Conservation (phyloP, 208 protist species). For the Acanthamoeba royreba region DNA sequence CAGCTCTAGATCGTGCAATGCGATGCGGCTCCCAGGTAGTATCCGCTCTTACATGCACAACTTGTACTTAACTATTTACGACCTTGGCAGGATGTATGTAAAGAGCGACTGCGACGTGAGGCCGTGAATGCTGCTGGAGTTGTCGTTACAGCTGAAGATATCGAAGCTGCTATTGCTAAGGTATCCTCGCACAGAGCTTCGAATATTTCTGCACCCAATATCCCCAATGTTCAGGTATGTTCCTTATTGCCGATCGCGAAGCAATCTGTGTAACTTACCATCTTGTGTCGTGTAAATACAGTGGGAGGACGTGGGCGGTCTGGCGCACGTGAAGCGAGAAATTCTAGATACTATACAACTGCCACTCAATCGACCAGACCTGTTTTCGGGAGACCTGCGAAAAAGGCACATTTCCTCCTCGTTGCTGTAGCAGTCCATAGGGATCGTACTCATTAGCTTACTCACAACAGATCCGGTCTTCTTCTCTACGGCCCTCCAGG, state of each 20-base stretch:
- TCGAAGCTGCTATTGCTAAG: constrained; percentile 45
- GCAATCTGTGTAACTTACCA: no score
- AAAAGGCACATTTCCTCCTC: constrained; percentile 13
- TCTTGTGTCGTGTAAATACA: constrained; percentile 60
- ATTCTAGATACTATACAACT: constrained; percentile 93
- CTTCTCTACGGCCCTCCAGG: constrained; percentile 15
- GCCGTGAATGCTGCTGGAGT: constrained; percentile 46
- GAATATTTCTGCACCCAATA: constrained; percentile 55
- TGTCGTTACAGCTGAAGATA: constrained; percentile 39
- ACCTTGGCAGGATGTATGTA: neutral
- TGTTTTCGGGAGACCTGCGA: constrained; percentile 80
- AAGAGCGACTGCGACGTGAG: neutral
- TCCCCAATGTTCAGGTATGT: neutral
- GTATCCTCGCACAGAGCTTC: constrained; percentile 57
- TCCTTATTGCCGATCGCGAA: no score
- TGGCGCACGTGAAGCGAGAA: constrained; percentile 88
- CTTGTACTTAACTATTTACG: no score
- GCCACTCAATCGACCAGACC: constrained; percentile 89
- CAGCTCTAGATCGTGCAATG: neutral
- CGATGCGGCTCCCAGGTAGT: neutral
- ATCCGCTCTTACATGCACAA: no score
- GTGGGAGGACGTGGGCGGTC: constrained; percentile 87
- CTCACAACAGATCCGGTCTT: constrained; percentile 15
- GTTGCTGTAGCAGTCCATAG: no score
- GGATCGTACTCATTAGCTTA: neutral